Conservation (phyloP, 1,139 yeast genomes). For the Pichia sp. region DNA sequence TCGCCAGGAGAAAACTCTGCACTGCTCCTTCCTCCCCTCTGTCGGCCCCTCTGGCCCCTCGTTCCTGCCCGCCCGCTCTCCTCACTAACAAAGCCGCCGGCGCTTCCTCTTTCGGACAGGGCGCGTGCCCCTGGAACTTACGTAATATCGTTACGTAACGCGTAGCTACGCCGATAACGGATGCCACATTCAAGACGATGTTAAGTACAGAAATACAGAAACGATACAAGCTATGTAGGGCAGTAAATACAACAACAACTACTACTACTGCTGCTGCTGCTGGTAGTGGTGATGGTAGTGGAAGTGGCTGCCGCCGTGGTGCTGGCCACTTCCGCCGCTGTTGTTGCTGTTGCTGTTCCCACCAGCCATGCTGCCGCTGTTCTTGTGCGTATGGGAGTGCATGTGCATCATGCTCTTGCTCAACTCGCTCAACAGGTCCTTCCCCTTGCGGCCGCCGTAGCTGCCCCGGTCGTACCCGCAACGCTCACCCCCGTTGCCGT, state of each 20-base stretch:
- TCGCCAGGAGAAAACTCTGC: neutral
- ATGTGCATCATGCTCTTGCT: slow-evolving; percentile 16
- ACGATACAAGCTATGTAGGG: too few species aligned
- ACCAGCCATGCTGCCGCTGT: neutral
- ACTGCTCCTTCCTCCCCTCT: neutral
- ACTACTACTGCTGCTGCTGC: neutral
- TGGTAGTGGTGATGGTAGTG: neutral
- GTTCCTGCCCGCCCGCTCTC: neutral
- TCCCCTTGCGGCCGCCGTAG: slow-evolving; percentile 1
- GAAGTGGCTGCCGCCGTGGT: neutral
- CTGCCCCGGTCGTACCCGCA: neutral
- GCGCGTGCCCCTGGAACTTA: neutral
- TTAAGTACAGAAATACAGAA: neutral
- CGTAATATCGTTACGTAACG: too few species aligned
- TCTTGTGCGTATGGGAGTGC: neutral
- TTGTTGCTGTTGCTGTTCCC: neutral
- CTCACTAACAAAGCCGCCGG: neutral
- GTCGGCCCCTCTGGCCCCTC: neutral
- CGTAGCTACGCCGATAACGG: too few species aligned
- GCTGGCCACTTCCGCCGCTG: neutral
- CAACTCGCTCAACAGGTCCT: slow-evolving; percentile 23
- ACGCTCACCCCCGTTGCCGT: neutral
- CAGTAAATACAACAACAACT: neutral
- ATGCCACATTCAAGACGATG: too few species aligned
- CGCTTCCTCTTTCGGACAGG: neutral